Base-by-base conservation (phyloP, 2,329 filamentous ascomycete genomes). In the Gremmenia infestans region DNA sequence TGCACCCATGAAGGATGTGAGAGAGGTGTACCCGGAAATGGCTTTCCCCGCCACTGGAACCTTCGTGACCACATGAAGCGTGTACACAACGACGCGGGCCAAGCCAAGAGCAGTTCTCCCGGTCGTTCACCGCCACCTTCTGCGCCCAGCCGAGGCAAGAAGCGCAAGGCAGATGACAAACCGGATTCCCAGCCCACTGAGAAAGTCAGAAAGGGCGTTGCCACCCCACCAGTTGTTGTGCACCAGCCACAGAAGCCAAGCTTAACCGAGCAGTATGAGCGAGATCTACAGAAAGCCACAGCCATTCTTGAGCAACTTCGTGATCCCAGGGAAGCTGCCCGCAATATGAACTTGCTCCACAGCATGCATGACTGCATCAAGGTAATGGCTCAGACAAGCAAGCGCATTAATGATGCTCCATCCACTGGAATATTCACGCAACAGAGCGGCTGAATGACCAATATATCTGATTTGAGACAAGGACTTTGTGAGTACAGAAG, bases 11-110 rank as follows among this genome's bases (percentile, higher is more conserved):
- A 87, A 28, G 91, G 89, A 59, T 97, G 93, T 68, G 91, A 97
- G 69, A 87, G 93, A 62, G 85, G 90, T 56, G 78, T 87, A 36
- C 78, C 82, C 23, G 91, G 91, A 66, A 91, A 93, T 71, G 93
- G 93, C 65, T 97, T 97, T 70, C 93, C 92, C 39, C 87, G 93
- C 66, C 87, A 92, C 67, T 97, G 94, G 90, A 97, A 97, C 75
- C 82, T 96, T 53, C 86, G 88, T 72, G 93, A 97, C 75, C 93
- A 97, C 79, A 97, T 97, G 92, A 90, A 91, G 76, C 87, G 93
- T 60, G 92, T 97, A 7, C 93, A 97, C 76, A 85, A 85, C 60
- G 64, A 70, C 51, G 59, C 65, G 50, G 63, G 64, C 57, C 59
- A 62, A 23, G 48, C 64, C 45, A 66, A 64, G 50, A 63, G 60